Conservation (phyloP, 2,329 filamentous ascomycete genomes). For the Talaromyces funiculosus region DNA sequence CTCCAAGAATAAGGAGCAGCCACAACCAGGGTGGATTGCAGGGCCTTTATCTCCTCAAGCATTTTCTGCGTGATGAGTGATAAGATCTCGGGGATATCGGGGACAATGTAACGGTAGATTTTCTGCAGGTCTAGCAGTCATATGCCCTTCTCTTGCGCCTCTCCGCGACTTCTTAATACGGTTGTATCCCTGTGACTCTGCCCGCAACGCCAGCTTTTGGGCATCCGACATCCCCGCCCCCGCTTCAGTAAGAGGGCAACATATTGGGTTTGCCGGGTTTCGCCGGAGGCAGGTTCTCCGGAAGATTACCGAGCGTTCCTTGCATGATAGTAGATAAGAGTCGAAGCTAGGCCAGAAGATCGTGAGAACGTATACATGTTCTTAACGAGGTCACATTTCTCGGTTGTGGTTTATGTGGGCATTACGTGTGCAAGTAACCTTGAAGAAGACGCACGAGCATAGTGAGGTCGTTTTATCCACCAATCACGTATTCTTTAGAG, state of each 20-base stretch:
- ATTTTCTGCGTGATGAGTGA: neutral
- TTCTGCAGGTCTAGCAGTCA: neutral
- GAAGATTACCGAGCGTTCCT: neutral
- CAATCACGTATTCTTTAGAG: neutral
- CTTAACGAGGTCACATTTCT: neutral
- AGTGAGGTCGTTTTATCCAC: neutral
- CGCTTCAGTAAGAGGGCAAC: neutral
- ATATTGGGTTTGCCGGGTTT: neutral
- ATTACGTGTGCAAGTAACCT: neutral
- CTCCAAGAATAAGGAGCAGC: too few species aligned
- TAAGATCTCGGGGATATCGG: neutral
- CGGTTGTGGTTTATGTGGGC: neutral
- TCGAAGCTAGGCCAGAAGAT: neutral
- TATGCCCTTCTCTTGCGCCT: neutral
- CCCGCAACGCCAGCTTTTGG: neutral
- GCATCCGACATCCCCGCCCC: neutral
- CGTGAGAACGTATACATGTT: neutral
- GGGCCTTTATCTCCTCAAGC: neutral
- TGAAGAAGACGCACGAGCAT: neutral
- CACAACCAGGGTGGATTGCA: neutral
- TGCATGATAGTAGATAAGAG: neutral
- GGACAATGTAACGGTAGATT: neutral
- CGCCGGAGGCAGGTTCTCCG: neutral
- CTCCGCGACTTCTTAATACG: neutral
- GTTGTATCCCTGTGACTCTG: neutral